Percentiles rank a stretch among this genome's conserved stretches.
Evolutionary conservation across 805 yeast species (phyloP).

Genomic region (Hagleromyces aurorensis): DNA sequence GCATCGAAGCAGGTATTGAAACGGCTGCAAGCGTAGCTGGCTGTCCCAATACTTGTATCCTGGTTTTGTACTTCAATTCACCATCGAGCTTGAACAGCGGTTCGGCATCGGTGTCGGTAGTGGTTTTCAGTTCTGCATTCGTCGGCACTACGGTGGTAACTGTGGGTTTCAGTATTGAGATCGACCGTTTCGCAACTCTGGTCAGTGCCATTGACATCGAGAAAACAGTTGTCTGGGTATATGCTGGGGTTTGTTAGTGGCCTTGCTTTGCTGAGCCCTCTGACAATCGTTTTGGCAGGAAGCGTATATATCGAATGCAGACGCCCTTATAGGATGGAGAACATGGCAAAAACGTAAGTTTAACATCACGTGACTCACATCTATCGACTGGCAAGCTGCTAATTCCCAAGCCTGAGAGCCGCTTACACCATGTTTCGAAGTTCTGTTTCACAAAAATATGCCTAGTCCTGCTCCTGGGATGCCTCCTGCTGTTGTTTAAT

Average conservation of each 20-base stretch:
- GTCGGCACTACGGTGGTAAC: constrained; percentile 16
- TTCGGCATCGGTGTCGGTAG: constrained; percentile 13
- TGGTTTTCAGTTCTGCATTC: constrained; percentile 10
- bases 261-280: too few species aligned
- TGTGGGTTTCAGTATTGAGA: constrained; percentile 18
- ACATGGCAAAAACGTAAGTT: too few species aligned
- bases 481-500: constrained; percentile 52
- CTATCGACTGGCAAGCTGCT: too few species aligned
- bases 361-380: too few species aligned
- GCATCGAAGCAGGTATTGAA: constrained; percentile 14
- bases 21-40: constrained; percentile 23
- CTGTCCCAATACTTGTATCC: constrained; percentile 17
- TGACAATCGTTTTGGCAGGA: too few species aligned
- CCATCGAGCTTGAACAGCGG: constrained; percentile 10
- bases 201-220: constrained; percentile 1
- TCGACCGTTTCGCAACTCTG: constrained; percentile 11
- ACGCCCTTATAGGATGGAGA: too few species aligned
- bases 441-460: too few species aligned
- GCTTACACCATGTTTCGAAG: too few species aligned
- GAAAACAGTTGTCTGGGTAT: not conserved
- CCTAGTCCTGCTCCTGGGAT: too few species aligned
- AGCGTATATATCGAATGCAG: too few species aligned
- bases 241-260: not conserved
- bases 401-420: too few species aligned
- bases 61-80: constrained; percentile 8